A percentile compares a stretch with the other conserved stretches of the same genome.
Conservation (phyloP, 75 land plant genomes). For the Isoetes taiwanensis region DNA sequence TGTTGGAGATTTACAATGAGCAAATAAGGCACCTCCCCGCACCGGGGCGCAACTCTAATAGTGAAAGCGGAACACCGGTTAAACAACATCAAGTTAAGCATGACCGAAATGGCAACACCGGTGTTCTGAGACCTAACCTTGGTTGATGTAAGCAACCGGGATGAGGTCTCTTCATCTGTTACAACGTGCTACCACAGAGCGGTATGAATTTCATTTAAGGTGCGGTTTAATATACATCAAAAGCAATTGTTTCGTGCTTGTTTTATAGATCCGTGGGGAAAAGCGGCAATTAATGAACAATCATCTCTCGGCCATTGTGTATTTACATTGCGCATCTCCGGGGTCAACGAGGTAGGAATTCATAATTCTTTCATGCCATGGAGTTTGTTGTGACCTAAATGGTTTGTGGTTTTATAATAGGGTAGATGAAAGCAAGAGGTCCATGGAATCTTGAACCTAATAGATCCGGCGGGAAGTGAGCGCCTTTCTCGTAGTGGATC, state of each 20-base stretch:
- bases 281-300: slow-evolving; percentile 2
- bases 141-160: slow-evolving; percentile 1
- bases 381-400: background rate
- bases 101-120: background rate
- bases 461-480: slow-evolving; percentile 4
- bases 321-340: slow-evolving; percentile 3
- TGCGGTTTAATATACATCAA: background rate
- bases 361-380: background rate
- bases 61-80: background rate
- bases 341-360: background rate
- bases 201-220: background rate
- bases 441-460: background rate
- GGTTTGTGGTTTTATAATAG: background rate
- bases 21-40: background rate
- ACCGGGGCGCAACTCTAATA: background rate
- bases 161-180: slow-evolving; percentile 2
- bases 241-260: background rate
- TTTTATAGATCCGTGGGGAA: slow-evolving; percentile 5
- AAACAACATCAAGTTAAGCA: slow-evolving; percentile 3
- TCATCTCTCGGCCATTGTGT: background rate
- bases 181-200: background rate
- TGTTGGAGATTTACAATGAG: slow-evolving; percentile 7
- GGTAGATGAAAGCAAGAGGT: background rate
- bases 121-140: background rate
- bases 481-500: slow-evolving; percentile 4